Evolutionary conservation across 2,329 filamentous ascomycete genomes (phyloP).

Genomic region (Ceratocystis papillata): DNA sequence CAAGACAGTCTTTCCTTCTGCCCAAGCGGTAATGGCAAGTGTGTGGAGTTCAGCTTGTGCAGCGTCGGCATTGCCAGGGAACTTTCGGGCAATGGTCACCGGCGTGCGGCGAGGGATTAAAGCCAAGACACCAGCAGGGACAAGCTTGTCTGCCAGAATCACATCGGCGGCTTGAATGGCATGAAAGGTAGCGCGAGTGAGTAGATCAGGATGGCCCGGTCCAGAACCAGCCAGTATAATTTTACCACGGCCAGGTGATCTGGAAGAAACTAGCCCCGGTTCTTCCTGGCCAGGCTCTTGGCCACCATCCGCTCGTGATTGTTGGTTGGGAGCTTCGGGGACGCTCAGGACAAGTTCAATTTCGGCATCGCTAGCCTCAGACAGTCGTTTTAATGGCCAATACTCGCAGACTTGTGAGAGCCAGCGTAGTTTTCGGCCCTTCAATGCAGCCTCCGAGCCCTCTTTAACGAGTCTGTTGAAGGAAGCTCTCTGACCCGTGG

Average conservation of each 20-base stretch:
- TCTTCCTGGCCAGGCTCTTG: neutral
- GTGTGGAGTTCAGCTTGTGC: constrained; percentile 83
- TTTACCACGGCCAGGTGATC: constrained; percentile 40
- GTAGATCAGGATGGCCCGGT: constrained; percentile 81
- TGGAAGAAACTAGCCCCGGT: neutral
- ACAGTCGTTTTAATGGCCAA: constrained; percentile 80
- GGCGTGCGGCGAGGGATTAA: constrained; percentile 82
- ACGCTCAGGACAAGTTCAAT: constrained; percentile 64
- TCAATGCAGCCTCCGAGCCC: constrained; percentile 60
- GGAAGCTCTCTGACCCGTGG: constrained; percentile 60
- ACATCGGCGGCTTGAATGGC: constrained; percentile 65
- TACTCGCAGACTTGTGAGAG: constrained; percentile 95
- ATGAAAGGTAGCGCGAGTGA: constrained; percentile 71
- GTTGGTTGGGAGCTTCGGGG: constrained; percentile 38
- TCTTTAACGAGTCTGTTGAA: constrained; percentile 78
- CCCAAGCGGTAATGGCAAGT: constrained; percentile 58
- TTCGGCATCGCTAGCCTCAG: constrained; percentile 67
- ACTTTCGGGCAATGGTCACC: constrained; percentile 89
- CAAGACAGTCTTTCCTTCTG: constrained; percentile 64
- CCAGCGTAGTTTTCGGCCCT: constrained; percentile 81
- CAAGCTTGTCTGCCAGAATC: constrained; percentile 77
- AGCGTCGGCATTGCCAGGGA: constrained; percentile 89
- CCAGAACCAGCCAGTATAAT: constrained; percentile 88
- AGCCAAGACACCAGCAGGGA: constrained; percentile 73
- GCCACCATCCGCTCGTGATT: neutral